Evolutionary conservation across 192 early-diverging fungal genomes (phyloP).

Genomic region (Pecoramyces ruminantium): DNA sequence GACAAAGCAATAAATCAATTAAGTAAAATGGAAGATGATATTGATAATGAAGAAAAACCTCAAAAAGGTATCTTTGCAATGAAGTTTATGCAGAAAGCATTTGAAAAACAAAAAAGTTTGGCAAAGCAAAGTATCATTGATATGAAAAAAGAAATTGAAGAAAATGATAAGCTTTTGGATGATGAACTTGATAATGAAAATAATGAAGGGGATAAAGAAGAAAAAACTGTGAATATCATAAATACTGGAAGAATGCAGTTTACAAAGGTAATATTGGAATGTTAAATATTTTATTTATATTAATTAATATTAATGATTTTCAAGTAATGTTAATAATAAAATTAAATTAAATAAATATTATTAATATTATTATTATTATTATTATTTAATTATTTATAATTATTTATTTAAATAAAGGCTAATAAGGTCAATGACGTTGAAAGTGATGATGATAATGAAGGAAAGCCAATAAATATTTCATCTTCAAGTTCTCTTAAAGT

Average conservation of each 20-base stretch:
- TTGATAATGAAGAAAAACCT: conserved; percentile 17
- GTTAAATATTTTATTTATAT: not conserved
- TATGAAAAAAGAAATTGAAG: conserved; percentile 6
- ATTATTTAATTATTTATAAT: no score
- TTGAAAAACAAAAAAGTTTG: conserved; percentile 3
- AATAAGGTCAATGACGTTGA: not conserved
- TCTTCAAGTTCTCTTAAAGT: not conserved
- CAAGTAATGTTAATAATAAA: no score
- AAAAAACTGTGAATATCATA: not conserved
- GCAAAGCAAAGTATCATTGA: conserved; percentile 3
- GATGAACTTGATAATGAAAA: conserved; percentile 1
- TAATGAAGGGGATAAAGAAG: not conserved
- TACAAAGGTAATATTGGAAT: not conserved
- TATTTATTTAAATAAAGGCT: no score
- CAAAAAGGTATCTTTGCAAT: conserved; percentile 76
- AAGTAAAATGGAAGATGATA: conserved; percentile 23
- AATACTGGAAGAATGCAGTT: conserved; percentile 2
- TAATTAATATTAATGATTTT: no score
- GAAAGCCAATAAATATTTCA: conserved; percentile 24
- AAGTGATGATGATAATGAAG: conserved; percentile 9
- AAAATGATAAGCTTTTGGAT: not conserved
- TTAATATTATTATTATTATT: no score
- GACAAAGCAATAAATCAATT: conserved; percentile 26
- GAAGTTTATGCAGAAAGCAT: conserved; percentile 93
- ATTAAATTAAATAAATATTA: no score